phyloP scores from a whole-genome alignment of 2,329 filamentous ascomycete species.

The Aquanectria penicillioides region DNA sequence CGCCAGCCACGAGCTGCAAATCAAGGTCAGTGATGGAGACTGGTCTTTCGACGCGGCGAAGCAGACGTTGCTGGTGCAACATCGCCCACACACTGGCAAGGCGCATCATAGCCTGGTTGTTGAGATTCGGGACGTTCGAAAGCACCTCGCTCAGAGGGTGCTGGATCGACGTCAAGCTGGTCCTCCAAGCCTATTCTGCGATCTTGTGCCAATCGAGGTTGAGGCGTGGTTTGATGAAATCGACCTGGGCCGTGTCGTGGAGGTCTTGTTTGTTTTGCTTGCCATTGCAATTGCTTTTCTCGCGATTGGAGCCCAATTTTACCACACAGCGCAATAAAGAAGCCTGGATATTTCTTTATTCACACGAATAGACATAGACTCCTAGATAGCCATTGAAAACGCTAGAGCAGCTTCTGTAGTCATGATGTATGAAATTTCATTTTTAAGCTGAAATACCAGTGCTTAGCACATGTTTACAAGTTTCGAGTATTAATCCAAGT shows the following conservation, averaged over 20 bases:
- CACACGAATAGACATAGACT: conserved; percentile 5
- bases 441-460: too few species aligned
- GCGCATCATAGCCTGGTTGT: conserved; percentile 33
- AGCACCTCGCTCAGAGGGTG: conserved; percentile 35
- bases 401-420: too few species aligned
- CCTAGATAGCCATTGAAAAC: too few species aligned
- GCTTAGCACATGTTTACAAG: too few species aligned
- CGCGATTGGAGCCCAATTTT: not conserved
- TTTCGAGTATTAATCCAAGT: too few species aligned
- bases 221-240: conserved; percentile 35
- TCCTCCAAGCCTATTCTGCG: conserved; percentile 24
- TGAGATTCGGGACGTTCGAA: conserved; percentile 34
- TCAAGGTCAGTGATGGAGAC: conserved; percentile 42
- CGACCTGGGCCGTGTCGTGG: conserved; percentile 25
- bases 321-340: not conserved
- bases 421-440: too few species aligned
- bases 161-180: conserved; percentile 22
- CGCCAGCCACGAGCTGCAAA: conserved; percentile 37
- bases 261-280: conserved; percentile 19
- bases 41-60: conserved; percentile 42
- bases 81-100: conserved; percentile 18
- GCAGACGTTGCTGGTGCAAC: conserved; percentile 45
- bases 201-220: conserved; percentile 20
- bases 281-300: conserved; percentile 9
- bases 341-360: not conserved